Conservation (phyloP, 495 filamentous ascomycete species). For the Podospora bellae-mahoneyi region DNA sequence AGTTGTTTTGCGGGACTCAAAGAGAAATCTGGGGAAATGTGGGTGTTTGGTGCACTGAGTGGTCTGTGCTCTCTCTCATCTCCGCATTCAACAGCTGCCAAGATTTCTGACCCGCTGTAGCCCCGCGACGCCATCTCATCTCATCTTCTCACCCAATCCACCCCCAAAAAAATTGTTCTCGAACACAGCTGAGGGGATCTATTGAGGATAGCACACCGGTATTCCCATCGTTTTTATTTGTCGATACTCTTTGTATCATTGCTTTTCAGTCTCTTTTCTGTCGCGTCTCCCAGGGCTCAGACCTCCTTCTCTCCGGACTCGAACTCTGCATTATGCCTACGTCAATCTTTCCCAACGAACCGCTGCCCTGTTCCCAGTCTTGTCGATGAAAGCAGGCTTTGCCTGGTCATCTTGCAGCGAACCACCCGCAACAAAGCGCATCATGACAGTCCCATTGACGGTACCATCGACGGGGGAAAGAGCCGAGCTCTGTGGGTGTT, state of each 20-base stretch:
- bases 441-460: not conserved
- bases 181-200: not conserved
- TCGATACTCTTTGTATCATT: too few relatives aligned
- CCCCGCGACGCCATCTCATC: not conserved
- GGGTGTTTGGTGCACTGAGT: not conserved
- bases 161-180: not conserved
- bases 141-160: not conserved
- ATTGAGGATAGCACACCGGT: too few relatives aligned
- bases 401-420: not conserved
- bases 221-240: too few relatives aligned
- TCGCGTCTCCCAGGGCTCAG: too few relatives aligned
- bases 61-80: not conserved
- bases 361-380: too few relatives aligned
- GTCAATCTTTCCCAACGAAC: not conserved
- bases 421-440: not conserved
- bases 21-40: not conserved
- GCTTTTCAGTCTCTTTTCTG: too few relatives aligned
- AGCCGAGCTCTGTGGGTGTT: constrained; percentile 8
- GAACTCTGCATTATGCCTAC: not conserved
- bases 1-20: not conserved
- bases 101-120: not conserved
- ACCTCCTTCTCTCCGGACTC: too few relatives aligned
- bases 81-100: not conserved
- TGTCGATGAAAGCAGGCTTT: not conserved
- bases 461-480: constrained; percentile 7